Evolutionary conservation across 2,329 filamentous ascomycete genomes (phyloP).

Genomic region (Zasmidium citrigriseum): DNA sequence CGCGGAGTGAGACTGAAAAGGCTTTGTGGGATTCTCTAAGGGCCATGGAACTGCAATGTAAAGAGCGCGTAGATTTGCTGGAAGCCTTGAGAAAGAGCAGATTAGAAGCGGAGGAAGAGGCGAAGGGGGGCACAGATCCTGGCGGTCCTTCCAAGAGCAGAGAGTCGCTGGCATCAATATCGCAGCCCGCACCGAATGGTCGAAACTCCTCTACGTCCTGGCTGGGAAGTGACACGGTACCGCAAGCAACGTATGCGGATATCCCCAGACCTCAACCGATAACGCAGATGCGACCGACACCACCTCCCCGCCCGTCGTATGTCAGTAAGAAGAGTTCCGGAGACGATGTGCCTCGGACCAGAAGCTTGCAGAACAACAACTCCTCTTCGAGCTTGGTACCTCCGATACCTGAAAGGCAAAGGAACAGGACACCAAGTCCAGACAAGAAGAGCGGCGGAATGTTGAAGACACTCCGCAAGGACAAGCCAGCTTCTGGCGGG

Average conservation of each 20-base stretch:
- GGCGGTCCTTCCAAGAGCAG: conserved; percentile 22
- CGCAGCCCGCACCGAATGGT: conserved; percentile 10
- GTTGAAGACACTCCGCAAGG: conserved; percentile 43
- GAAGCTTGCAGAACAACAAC: conserved; percentile 22
- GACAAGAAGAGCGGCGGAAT: conserved; percentile 59
- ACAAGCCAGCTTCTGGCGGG: conserved; percentile 41
- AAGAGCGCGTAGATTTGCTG: conserved; percentile 86
- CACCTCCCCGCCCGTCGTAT: conserved; percentile 49
- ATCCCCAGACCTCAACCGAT: conserved; percentile 62
- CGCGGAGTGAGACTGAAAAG: conserved; percentile 79
- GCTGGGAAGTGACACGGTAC: conserved; percentile 80
- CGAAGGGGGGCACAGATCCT: conserved; percentile 22
- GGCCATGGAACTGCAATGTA: conserved; percentile 85
- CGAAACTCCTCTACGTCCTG: conserved; percentile 50
- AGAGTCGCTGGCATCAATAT: conserved; percentile 25
- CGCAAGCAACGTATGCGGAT: conserved; percentile 75
- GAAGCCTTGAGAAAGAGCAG: conserved; percentile 73
- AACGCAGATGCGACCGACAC: conserved; percentile 24
- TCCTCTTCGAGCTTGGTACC: conserved; percentile 21
- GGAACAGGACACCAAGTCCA: conserved; percentile 60
- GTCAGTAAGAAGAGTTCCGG: conserved; percentile 49
- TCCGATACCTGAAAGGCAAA: conserved; percentile 27
- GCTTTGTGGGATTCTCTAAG: conserved; percentile 78
- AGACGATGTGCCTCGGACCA: conserved; percentile 26
- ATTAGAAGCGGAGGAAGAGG: conserved; percentile 51